Base-by-base conservation (phyloP, 805 yeast species). In the Sugiyamaella chiloensis region DNA sequence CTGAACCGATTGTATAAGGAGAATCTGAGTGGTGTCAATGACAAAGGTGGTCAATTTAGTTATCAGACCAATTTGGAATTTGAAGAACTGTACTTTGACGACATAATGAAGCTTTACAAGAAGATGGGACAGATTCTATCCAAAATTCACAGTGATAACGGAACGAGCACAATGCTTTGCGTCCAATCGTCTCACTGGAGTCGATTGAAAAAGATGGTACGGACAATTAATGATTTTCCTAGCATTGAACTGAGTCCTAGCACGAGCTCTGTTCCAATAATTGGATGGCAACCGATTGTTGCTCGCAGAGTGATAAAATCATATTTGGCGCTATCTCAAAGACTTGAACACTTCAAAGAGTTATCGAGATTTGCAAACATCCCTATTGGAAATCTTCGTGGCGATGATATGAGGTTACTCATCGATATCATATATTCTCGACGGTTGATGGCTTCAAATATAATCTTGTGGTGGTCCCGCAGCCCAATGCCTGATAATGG, bases 381-480 rank as follows among this genome's bases (percentile, higher is more conserved):
- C 42, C 99, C 99, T 1, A 61, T 93, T 29, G 87, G 98, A 61
- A 91, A 93, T 59, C 67, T 91, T 54, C 81, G 80, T 53, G 72
- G 81, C n/a, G 91, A 85, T 49, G 85, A 87, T 53, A 73, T 83
- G 66, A 83, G 86, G 0, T 86, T 79, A 57, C 70, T 89, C 57
- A 85, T 91, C 50, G 99, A 93, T 64, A 75, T 91, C 35, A 81
- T 81, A 47, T 93, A 87, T 64, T 95, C 98, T 0, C 73, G 99
- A 58, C 73, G 81, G 44, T 72, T 93, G 47, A 71, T 71, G 16
- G 74, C 79, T 40, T 77, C 79, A 41, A 79, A 81, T 51, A 77
- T 86, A 34, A 83, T 91, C 4, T 68, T 95, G 24, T 93, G 99
- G 98, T 93, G 99, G 98, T 86, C 96, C 0, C 78, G 82, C 2